Conservation (phyloP, 2,329 filamentous ascomycete genomes). For the Alternaria triticina region DNA sequence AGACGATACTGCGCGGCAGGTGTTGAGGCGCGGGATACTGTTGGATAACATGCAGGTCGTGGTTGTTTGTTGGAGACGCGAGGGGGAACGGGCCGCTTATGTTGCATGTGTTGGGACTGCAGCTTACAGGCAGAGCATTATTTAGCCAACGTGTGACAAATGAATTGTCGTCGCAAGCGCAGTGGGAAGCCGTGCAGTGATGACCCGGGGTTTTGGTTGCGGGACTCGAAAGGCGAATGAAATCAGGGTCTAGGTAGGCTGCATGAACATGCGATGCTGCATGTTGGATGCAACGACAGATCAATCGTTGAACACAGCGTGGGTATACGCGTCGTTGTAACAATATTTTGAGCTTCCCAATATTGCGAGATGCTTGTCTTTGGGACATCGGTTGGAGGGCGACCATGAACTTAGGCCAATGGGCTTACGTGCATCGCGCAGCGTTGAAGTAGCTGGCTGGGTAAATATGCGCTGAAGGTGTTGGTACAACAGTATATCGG, state of each 20-base stretch:
- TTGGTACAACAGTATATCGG: not conserved
- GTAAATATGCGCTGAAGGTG: not conserved
- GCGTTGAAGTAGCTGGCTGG: not conserved
- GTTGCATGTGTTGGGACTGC: slow-evolving; percentile 14
- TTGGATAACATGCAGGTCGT: not conserved
- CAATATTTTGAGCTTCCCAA: slow-evolving; percentile 2
- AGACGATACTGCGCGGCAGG: not conserved
- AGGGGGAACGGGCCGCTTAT: slow-evolving; percentile 11
- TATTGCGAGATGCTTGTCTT: not conserved
- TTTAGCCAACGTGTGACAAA: slow-evolving; percentile 22
- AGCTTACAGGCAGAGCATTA: not conserved
- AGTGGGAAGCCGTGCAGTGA: not conserved
- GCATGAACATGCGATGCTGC: not conserved
- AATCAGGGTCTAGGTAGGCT: not conserved
- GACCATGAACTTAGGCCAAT: not conserved
- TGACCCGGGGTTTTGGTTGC: not conserved
- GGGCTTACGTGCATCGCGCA: not conserved
- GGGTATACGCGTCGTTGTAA: slow-evolving; percentile 3
- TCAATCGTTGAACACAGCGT: not conserved
- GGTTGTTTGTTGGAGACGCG: not conserved
- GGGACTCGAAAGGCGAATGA: not conserved
- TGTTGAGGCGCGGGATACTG: not conserved
- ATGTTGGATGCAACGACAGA: not conserved
- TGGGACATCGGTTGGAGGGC: not conserved
- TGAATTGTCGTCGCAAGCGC: slow-evolving; percentile 8